Evolutionary conservation across 1,139 yeast genomes (phyloP), one percentile per base, ranked within the genome.

Genomic region (Taphrina pruni): DNA sequence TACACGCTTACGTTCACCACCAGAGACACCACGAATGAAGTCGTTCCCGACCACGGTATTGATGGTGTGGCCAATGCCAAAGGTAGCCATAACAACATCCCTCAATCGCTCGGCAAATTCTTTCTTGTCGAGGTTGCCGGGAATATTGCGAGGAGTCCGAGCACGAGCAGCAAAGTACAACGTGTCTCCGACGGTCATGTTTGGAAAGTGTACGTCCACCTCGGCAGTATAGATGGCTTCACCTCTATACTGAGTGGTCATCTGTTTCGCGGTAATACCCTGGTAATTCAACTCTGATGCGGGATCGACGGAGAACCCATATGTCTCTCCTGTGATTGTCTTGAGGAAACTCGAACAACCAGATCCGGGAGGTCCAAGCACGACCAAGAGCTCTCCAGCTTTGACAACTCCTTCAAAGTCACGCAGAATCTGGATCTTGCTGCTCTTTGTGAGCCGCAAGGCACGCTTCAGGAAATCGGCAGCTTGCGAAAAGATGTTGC

Each of bases 141-240:
- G 79, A 76, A 92, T 83, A 77, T 87, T 87, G 65, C 81, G 80
- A 6, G 95, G 94, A 11, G 90, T 86, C 77, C 88, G 83, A 75
- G 87, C 79, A 56, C 81, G 78, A 5, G 91, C 87, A 35, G 91
- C 89, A 71, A 88, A 86, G 70, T 82, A 79, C 71, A 89, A 80
- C 9, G 94, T 89, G 74, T 88, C 85, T 70, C 88, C 88, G 21
- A 88, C 94, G 1, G 89, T 85, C 74, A 88, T 78, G 73, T 87
- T 88, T 1, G 94, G 91, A 79, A 88, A 87, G 77, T 88, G 93
- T 67, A 82, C 79, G 77, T 88, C 94, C 14, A 72, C 71, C 75
- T 88, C 94, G 9, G 92, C 91, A 72, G 86, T 86, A 79, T 87
- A 88, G 20, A 88, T 83, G 61, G 88, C 90, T 71, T 88, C 90